These are phyloP conservation scores for Ophiostoma sp. DNA, from an alignment of 2,329 filamentous ascomycete genomes.

Conservation along the genomic window DNA sequence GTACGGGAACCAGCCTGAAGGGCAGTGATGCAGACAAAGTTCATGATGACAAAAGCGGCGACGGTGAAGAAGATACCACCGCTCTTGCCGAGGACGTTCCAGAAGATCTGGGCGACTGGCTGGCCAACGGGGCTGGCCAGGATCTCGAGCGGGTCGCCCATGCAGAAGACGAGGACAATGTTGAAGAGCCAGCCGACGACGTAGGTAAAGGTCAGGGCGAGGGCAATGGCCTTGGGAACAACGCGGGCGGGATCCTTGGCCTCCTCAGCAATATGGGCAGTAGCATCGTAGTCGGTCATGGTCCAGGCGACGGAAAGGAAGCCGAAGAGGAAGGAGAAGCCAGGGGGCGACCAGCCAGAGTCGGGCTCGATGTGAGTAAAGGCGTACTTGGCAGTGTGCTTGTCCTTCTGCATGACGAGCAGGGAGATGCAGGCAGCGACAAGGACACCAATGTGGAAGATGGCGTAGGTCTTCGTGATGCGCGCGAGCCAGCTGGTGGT, in stretches of 20 bases:
- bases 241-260: constrained; percentile 36
- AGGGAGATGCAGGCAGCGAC: constrained; percentile 48
- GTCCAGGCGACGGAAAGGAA: constrained; percentile 56
- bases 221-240: constrained; percentile 46
- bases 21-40: constrained; percentile 54
- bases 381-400: constrained; percentile 48
- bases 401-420: constrained; percentile 45
- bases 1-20: constrained; percentile 50
- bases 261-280: constrained; percentile 46
- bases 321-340: constrained; percentile 55
- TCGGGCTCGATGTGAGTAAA: constrained; percentile 49
- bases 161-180: constrained; percentile 53
- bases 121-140: constrained; percentile 43
- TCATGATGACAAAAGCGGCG: constrained; percentile 52
- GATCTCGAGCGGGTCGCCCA: constrained; percentile 46
- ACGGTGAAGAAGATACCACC: constrained; percentile 51
- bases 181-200: constrained; percentile 52
- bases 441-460: constrained; percentile 50
- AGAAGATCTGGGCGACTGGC: constrained; percentile 53
- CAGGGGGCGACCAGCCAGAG: constrained; percentile 50
- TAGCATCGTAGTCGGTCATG: constrained; percentile 46
- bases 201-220: constrained; percentile 52
- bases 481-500: constrained; percentile 54
- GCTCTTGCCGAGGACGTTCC: constrained; percentile 49
- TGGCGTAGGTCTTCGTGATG: constrained; percentile 52